phyloP scores from a whole-genome alignment of 2,329 filamentous ascomycete species.

The Fusarium buxicola region DNA sequence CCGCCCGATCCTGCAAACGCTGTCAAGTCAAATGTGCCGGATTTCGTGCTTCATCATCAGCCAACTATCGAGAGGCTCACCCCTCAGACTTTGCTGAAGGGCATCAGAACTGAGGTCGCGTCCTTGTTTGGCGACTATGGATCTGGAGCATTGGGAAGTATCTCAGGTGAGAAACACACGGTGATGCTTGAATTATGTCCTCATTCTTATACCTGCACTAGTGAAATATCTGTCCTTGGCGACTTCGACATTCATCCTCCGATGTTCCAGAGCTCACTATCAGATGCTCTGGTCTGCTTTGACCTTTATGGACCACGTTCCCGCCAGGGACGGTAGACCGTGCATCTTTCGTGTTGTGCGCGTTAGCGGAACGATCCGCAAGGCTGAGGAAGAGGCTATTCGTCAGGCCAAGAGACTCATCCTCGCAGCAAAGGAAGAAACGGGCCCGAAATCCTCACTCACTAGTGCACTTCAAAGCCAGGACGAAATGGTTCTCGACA shows the following conservation, averaged over 20 bases:
- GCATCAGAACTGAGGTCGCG: constrained; percentile 76
- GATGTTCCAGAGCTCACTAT: constrained; percentile 84
- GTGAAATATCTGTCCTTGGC: constrained; percentile 93
- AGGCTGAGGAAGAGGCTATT: constrained; percentile 91
- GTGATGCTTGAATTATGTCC: background rate
- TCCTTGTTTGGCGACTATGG: constrained; percentile 91
- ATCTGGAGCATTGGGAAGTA: constrained; percentile 75
- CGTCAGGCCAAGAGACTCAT: constrained; percentile 79
- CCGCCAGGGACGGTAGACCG: constrained; percentile 66
- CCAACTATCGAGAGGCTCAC: constrained; percentile 81
- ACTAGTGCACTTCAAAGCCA: constrained; percentile 34
- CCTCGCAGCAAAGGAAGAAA: constrained; percentile 68
- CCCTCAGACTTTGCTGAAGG: constrained; percentile 71
- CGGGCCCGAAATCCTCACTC: constrained; percentile 36
- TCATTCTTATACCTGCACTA: constrained; percentile 49
- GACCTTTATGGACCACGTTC: constrained; percentile 80
- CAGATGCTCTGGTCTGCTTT: constrained; percentile 91
- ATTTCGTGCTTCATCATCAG: constrained; percentile 79
- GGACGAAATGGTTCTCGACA: constrained; percentile 55
- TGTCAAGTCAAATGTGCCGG: constrained; percentile 57
- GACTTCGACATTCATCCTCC: constrained; percentile 94
- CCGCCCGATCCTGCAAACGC: constrained; percentile 65
- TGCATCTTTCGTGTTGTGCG: constrained; percentile 88
- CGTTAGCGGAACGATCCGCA: constrained; percentile 92
- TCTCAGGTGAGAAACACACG: constrained; percentile 68